phyloP scores from a whole-genome alignment of 2,329 filamentous ascomycete genomes.

The Diaporthe citriasiana region DNA sequence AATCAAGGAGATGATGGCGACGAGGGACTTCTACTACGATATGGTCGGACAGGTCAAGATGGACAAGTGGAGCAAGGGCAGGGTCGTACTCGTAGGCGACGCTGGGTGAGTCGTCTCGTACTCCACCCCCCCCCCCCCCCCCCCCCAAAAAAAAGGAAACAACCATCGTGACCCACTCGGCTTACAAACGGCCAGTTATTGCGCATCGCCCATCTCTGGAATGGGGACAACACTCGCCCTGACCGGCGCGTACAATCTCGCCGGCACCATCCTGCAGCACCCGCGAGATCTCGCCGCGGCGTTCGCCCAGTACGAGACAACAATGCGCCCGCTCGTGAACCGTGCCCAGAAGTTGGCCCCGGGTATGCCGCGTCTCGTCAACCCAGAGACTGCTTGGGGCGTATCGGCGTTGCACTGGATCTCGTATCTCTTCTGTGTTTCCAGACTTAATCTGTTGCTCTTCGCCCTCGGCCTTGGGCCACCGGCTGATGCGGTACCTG shows the following conservation, averaged over 20 bases:
- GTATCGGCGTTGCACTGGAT: slow-evolving; percentile 46
- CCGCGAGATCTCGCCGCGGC: slow-evolving; percentile 48
- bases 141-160: too few species aligned
- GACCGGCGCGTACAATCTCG: slow-evolving; percentile 64
- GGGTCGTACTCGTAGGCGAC: slow-evolving; percentile 62
- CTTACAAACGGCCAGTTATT: slow-evolving; percentile 49
- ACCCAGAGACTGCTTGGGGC: slow-evolving; percentile 49
- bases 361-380: slow-evolving; percentile 47
- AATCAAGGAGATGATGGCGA: slow-evolving; percentile 51
- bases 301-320: slow-evolving; percentile 56
- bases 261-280: slow-evolving; percentile 57
- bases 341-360: slow-evolving; percentile 54
- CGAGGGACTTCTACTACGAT: slow-evolving; percentile 53
- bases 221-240: slow-evolving; percentile 63
- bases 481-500: slow-evolving; percentile 31
- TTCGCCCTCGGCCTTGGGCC: slow-evolving; percentile 33
- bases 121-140: too few species aligned
- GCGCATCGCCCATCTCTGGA: slow-evolving; percentile 61
- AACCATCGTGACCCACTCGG: not conserved
- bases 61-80: slow-evolving; percentile 52
- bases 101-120: slow-evolving; percentile 51
- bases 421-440: slow-evolving; percentile 13
- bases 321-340: slow-evolving; percentile 55
- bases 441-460: not conserved
- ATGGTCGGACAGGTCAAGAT: slow-evolving; percentile 59